These are phyloP conservation scores for Candida insectalens DNA, from an alignment of 805 yeast genomes.

Conservation along the genomic window DNA sequence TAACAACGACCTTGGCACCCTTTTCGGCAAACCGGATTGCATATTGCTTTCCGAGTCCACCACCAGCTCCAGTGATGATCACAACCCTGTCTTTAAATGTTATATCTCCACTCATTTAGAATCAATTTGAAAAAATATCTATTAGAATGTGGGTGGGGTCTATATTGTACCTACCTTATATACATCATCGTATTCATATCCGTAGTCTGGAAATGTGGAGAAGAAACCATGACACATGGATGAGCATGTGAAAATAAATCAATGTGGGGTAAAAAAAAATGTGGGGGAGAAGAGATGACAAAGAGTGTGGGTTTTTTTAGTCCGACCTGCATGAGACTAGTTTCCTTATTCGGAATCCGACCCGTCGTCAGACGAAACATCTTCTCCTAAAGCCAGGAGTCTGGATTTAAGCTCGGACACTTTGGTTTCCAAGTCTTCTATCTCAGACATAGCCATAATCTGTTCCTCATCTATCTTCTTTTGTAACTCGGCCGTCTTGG, in stretches of 20 bases:
- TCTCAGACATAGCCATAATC: background rate
- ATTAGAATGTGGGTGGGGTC: constrained; percentile 3
- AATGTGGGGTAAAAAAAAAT: constrained; percentile 1
- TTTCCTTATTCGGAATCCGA: no score
- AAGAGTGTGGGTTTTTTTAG: no score
- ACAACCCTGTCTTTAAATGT: constrained; percentile 78
- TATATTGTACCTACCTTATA: constrained; percentile 1
- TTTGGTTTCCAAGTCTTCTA: no score
- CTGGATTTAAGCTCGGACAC: no score
- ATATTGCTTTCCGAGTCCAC: constrained; percentile 86
- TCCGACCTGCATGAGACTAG: background rate
- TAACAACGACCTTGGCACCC: constrained; percentile 93
- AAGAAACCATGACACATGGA: background rate
- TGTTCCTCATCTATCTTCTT: background rate
- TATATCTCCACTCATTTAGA: constrained; percentile 19
- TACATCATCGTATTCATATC: background rate
- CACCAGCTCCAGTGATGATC: constrained; percentile 94
- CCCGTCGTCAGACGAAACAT: no score
- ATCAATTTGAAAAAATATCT: constrained; percentile 1
- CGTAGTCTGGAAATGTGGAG: no score
- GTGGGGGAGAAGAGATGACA: no score
- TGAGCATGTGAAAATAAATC: background rate
- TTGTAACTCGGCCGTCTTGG: background rate
- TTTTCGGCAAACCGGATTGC: constrained; percentile 80
- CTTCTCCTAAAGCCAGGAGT: no score